Evolutionary conservation across 2,329 filamentous ascomycete genomes (phyloP).

Genomic region (Aureobasidium sp.): DNA sequence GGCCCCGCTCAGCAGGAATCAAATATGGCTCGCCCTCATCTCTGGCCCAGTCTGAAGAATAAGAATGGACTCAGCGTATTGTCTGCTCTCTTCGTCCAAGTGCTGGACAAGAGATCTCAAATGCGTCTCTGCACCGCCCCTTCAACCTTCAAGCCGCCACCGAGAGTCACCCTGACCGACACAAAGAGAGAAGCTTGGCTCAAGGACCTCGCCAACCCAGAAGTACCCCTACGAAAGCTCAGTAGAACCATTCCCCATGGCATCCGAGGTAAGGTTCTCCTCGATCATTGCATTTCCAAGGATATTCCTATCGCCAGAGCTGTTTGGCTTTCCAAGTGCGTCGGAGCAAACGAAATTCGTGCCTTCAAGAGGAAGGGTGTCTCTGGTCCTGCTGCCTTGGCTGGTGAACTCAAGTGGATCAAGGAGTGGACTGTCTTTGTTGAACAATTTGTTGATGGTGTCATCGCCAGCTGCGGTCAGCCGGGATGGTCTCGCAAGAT

Average conservation of each 20-base stretch:
- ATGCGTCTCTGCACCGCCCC: constrained; percentile 66
- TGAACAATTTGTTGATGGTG: constrained; percentile 78
- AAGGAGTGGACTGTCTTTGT: constrained; percentile 87
- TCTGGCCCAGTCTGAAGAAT: constrained; percentile 76
- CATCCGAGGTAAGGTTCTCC: constrained; percentile 72
- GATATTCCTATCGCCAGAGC: constrained; percentile 79
- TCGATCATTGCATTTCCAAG: constrained; percentile 90
- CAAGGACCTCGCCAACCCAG: constrained; percentile 78
- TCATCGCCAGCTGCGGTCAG: constrained; percentile 59
- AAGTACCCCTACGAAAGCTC: constrained; percentile 73
- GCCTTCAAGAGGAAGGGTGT: constrained; percentile 84
- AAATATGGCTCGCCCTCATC: constrained; percentile 61
- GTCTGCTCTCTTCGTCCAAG: constrained; percentile 71
- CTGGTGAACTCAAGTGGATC: constrained; percentile 82
- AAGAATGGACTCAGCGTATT: constrained; percentile 72
- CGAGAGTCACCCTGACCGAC: constrained; percentile 90
- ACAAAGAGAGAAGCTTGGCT: constrained; percentile 92
- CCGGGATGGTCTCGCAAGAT: constrained; percentile 70
- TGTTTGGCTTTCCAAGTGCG: constrained; percentile 92
- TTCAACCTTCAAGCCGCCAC: constrained; percentile 91
- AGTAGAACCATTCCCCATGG: constrained; percentile 94
- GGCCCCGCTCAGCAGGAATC: constrained; percentile 57
- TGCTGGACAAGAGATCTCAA: constrained; percentile 71
- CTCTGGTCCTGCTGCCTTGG: constrained; percentile 64
- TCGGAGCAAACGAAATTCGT: constrained; percentile 88